These are phyloP conservation scores for Kregervanrija delftensis DNA, from an alignment of 805 yeast genomes.

Conservation along the genomic window DNA sequence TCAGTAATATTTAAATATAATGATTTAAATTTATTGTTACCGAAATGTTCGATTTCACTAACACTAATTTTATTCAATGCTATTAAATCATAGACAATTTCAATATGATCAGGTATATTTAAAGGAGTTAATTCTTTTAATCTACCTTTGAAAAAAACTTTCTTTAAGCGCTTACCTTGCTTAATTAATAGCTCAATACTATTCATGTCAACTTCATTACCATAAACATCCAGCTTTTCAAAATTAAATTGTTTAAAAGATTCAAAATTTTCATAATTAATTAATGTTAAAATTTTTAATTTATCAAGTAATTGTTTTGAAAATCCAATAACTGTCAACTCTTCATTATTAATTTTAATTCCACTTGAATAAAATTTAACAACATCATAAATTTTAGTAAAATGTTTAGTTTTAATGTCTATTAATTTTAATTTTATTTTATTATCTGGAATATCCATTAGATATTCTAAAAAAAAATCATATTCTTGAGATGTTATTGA, in stretches of 20 bases:
- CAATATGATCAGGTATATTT: background rate
- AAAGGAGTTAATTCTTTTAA: constrained; percentile 2
- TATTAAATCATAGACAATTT: constrained; percentile 5
- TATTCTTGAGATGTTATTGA: constrained; percentile 8
- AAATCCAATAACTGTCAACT: constrained; percentile 9
- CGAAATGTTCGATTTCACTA: background rate
- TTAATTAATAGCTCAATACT: constrained; percentile 3
- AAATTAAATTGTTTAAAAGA: constrained; percentile 5
- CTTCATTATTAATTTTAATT: constrained; percentile 8
- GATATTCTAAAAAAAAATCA: constrained; percentile 7
- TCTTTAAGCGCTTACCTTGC: constrained; percentile 2
- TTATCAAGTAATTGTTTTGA: constrained; percentile 5
- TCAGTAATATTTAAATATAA: constrained; percentile 4
- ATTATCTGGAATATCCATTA: constrained; percentile 1
- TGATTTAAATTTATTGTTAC: background rate
- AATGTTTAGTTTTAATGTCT: constrained; percentile 11
- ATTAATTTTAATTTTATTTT: constrained; percentile 7
- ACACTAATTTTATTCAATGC: constrained; percentile 5
- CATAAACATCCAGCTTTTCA: constrained; percentile 9
- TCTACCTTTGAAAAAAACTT: constrained; percentile 9
- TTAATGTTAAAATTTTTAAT: constrained; percentile 6
- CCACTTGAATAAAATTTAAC: constrained; percentile 4
- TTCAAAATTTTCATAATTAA: constrained; percentile 12
- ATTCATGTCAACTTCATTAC: constrained; percentile 8
- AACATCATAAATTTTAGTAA: constrained; percentile 7